Conservation (phyloP, 495 filamentous ascomycete genomes). For the Aspergillus bertholletiae region DNA sequence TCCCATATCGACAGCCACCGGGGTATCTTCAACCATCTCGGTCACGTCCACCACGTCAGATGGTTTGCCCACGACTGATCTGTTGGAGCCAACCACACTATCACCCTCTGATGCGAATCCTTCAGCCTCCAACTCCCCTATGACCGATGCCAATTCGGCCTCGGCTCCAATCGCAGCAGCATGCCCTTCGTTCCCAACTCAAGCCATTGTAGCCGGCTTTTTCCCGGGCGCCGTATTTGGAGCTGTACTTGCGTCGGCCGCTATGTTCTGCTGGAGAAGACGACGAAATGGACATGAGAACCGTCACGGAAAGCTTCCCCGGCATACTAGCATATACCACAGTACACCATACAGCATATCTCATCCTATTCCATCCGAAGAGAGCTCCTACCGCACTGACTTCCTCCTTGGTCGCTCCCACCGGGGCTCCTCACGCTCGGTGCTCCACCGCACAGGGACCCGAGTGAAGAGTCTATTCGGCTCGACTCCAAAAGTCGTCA, state of each 20-base stretch:
- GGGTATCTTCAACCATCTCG: conserved; percentile 24
- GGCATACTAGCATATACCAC: conserved; percentile 32
- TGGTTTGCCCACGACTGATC: conserved; percentile 15
- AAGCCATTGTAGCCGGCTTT: conserved; percentile 58
- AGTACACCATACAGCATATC: conserved; percentile 49
- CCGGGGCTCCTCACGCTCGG: conserved; percentile 30
- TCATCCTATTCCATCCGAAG: conserved; percentile 50
- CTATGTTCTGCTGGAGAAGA: conserved; percentile 41
- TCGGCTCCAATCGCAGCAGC: conserved; percentile 9
- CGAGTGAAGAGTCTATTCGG: conserved; percentile 38
- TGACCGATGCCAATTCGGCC: conserved; percentile 15
- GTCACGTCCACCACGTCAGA: conserved; percentile 15
- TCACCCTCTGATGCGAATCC: conserved; percentile 1
- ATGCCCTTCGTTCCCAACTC: conserved; percentile 46
- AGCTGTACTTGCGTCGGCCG: conserved; percentile 40
- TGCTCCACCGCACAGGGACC: conserved; percentile 33
- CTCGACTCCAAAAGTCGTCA: conserved; percentile 2
- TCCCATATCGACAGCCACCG: neutral
- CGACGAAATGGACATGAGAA: conserved; percentile 18
- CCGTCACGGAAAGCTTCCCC: conserved; percentile 13
- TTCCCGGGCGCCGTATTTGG: conserved; percentile 60
- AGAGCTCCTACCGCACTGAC: conserved; percentile 52
- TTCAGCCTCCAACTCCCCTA: conserved; percentile 9
- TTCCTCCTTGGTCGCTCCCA: conserved; percentile 45
- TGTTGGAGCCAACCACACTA: conserved; percentile 16